Evolutionary conservation across 768 basidiomycete genomes (phyloP).

Genomic region (Podaxis rugospora): DNA sequence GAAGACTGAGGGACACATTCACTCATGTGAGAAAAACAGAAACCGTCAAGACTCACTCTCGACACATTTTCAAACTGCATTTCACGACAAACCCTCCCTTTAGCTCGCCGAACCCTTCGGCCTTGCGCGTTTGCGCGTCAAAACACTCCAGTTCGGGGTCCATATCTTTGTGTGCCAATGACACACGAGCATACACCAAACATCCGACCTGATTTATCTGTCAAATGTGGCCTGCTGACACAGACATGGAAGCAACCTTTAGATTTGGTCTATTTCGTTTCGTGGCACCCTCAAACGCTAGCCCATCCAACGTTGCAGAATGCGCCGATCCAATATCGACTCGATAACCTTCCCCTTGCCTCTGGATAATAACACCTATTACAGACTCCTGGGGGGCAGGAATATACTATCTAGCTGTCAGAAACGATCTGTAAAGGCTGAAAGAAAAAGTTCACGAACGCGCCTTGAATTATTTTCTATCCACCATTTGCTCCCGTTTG

Average conservation of each 20-base stretch:
- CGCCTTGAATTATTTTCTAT: constrained; percentile 82
- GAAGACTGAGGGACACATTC: constrained; percentile 43
- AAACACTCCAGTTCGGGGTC: constrained; percentile 98
- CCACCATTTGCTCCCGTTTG: constrained; percentile 82
- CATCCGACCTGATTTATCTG: constrained; percentile 66
- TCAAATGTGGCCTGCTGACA: not conserved
- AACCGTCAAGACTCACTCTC: constrained; percentile 54
- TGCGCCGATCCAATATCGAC: constrained; percentile 94
- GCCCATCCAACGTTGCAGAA: constrained; percentile 75
- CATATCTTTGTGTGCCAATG: constrained; percentile 94
- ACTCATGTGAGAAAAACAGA: not conserved
- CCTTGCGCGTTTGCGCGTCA: constrained; percentile 87
- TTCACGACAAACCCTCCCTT: constrained; percentile 82
- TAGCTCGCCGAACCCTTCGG: constrained; percentile 91
- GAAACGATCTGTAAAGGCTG: constrained; percentile 1
- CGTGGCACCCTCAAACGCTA: constrained; percentile 95
- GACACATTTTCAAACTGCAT: constrained; percentile 81
- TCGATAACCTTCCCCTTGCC: constrained; percentile 85
- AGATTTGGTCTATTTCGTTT: constrained; percentile 93
- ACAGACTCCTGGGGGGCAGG: constrained; percentile 89
- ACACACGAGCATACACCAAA: constrained; percentile 88
- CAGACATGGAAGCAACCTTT: constrained; percentile 50
- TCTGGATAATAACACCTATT: constrained; percentile 75
- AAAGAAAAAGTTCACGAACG: constrained; percentile 43
- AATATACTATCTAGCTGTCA: constrained; percentile 59